A percentile compares a stretch with the other conserved stretches of the same genome.
phyloP scores from a whole-genome alignment of 2,329 filamentous ascomycete genomes.

The Rhynchosporium agropyri region DNA sequence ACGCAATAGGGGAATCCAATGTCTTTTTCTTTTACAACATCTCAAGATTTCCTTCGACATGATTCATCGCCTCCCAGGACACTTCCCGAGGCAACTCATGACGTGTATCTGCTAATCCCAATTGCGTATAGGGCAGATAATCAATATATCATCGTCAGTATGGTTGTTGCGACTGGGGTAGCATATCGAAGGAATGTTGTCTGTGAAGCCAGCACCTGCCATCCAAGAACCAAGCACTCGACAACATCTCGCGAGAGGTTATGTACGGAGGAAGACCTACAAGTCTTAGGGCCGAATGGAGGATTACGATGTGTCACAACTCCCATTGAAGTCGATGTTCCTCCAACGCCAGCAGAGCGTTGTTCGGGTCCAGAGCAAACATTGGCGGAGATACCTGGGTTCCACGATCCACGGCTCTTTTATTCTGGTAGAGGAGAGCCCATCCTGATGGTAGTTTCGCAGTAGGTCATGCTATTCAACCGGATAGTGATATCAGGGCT shows the following conservation, averaged over 20 bases:
- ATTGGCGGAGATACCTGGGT: slow-evolving; percentile 46
- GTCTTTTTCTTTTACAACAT: too few relatives aligned
- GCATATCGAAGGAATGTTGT: slow-evolving; percentile 45
- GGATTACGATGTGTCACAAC: slow-evolving; percentile 43
- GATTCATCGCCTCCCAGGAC: too few relatives aligned
- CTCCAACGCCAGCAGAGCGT: slow-evolving; percentile 44
- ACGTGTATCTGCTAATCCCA: too few relatives aligned
- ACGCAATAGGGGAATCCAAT: too few relatives aligned
- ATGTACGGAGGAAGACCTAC: slow-evolving; percentile 42
- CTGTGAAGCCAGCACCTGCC: slow-evolving; percentile 46
- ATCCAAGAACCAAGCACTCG: slow-evolving; percentile 25
- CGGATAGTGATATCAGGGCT: slow-evolving; percentile 28
- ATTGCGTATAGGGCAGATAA: slow-evolving; percentile 38
- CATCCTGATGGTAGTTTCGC: slow-evolving; percentile 45
- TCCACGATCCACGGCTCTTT: slow-evolving; percentile 47
- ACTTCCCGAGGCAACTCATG: too few relatives aligned
- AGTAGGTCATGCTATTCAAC: slow-evolving; percentile 33
- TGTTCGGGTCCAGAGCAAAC: slow-evolving; percentile 42
- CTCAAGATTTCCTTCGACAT: too few relatives aligned
- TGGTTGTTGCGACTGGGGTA: slow-evolving; percentile 42
- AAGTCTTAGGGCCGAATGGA: slow-evolving; percentile 41
- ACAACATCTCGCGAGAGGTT: slow-evolving; percentile 32
- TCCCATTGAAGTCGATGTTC: slow-evolving; percentile 43
- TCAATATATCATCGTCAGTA: slow-evolving; percentile 45
- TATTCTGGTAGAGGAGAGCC: slow-evolving; percentile 46